phyloP scores from a whole-genome alignment of 2,329 filamentous ascomycete species.

The Aspergillus novofumigatus region DNA sequence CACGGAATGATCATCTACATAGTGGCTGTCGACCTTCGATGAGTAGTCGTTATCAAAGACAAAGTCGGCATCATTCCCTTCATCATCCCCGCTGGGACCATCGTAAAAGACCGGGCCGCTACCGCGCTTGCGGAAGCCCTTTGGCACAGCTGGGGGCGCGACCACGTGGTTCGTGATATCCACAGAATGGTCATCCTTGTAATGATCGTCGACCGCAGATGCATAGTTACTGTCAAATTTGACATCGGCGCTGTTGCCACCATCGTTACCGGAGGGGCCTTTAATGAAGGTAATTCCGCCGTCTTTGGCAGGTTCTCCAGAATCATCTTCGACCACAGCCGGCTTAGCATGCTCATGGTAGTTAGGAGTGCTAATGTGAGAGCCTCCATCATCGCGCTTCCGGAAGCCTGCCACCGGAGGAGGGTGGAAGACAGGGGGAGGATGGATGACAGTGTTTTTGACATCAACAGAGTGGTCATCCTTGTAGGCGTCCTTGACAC shows the following conservation, averaged over 20 bases:
- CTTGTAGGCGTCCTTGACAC: conserved; percentile 15
- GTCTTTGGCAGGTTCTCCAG: neutral
- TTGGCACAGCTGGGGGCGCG: neutral
- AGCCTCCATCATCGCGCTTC: neutral
- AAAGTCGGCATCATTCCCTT: conserved; percentile 8
- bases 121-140: neutral
- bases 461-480: conserved; percentile 22
- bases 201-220: neutral
- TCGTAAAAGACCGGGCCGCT: conserved; percentile 5
- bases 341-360: neutral
- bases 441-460: conserved; percentile 10
- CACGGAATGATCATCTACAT: conserved; percentile 23
- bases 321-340: too few relatives aligned
- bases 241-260: neutral
- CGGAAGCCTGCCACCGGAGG: neutral
- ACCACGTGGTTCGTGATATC: neutral
- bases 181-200: conserved; percentile 7
- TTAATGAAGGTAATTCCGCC: neutral
- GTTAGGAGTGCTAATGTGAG: neutral
- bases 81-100: conserved; percentile 17
- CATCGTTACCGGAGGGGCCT: conserved; percentile 4
- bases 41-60: conserved; percentile 7
- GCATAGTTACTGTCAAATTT: neutral
- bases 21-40: conserved; percentile 12
- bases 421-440: neutral